Evolutionary conservation across 148 eudicot species (phyloP).

Genomic region (Cornus kousa): DNA sequence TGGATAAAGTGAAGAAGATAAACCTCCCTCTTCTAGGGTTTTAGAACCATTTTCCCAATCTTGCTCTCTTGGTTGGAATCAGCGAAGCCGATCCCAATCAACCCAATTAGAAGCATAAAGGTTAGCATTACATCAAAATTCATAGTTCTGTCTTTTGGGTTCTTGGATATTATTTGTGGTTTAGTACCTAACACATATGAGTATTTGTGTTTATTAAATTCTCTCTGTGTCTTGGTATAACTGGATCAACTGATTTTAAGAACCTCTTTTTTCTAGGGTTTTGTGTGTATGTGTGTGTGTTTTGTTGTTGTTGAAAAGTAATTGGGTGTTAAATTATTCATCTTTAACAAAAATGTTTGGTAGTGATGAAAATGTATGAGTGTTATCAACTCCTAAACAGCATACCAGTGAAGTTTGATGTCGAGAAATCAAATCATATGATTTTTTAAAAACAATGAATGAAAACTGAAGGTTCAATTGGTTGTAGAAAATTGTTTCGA

Average conservation of each 20-base stretch:
- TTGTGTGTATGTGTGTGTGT: no score
- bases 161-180: neutral
- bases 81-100: neutral
- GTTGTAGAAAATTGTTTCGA: neutral
- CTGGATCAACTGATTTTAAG: neutral
- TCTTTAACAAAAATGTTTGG: neutral
- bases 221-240: neutral
- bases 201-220: neutral
- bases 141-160: neutral
- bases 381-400: no score
- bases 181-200: neutral
- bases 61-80: neutral
- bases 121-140: neutral
- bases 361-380: neutral
- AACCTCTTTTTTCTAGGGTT: neutral
- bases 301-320: neutral
- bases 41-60: neutral
- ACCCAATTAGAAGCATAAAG: neutral
- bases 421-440: neutral
- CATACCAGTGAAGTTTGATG: no score
- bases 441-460: no score
- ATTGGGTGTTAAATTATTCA: neutral
- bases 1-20: constrained; percentile 9
- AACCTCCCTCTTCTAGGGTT: constrained; percentile 17
- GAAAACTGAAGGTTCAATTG: no score